Conservation (phyloP, 176 grass and related monocot genomes). For the Pontederia crassipes region DNA sequence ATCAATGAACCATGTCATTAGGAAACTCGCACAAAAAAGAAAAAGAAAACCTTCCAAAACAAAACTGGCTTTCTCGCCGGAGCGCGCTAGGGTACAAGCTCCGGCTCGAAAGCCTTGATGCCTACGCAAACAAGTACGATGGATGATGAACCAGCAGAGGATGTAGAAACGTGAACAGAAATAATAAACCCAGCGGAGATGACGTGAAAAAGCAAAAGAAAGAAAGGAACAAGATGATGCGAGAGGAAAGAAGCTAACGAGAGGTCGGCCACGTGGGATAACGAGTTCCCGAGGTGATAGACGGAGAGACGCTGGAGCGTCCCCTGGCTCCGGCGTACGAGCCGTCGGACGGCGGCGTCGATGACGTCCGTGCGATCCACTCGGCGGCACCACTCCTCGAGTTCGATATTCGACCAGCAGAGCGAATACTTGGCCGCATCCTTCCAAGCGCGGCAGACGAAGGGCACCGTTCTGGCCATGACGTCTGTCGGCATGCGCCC, state of each 20-base stretch:
- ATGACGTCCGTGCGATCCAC: conserved; percentile 30
- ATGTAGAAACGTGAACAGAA: neutral
- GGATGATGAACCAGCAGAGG: no score
- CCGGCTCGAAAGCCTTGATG: no score
- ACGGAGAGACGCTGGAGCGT: conserved; percentile 37
- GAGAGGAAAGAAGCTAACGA: conserved; percentile 17
- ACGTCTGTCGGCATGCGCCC: conserved; percentile 29
- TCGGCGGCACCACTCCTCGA: conserved; percentile 59
- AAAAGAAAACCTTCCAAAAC: no score
- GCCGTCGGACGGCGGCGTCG: conserved; percentile 32
- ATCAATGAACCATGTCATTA: no score
- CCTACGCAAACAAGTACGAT: no score
- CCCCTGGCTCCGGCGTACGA: conserved; percentile 33
- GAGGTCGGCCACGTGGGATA: conserved; percentile 21
- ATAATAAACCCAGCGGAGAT: neutral
- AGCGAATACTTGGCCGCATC: conserved; percentile 27
- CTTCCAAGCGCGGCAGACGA: conserved; percentile 47
- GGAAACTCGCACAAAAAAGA: no score
- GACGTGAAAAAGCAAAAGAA: neutral
- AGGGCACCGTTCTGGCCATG: conserved; percentile 30
- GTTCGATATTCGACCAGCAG: conserved; percentile 40
- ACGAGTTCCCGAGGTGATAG: conserved; percentile 34
- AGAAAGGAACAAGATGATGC: neutral
- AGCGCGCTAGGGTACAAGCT: no score
- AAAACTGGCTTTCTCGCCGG: no score